Evolutionary conservation across 164 flowering plant species (phyloP).

Genomic region (Kalanchoe fedtschenkoi): DNA sequence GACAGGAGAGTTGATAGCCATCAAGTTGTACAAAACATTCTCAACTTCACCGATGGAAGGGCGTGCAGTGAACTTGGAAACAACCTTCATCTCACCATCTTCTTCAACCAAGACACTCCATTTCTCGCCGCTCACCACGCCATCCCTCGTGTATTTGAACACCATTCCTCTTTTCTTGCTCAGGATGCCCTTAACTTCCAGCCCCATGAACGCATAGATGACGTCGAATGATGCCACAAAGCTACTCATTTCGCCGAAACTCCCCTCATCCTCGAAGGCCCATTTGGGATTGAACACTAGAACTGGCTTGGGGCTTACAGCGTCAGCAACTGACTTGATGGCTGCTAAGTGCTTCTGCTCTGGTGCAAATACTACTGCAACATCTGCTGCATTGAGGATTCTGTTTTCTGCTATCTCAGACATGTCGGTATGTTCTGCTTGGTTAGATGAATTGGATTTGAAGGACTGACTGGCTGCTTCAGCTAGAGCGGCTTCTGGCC

Average conservation of each 20-base stretch:
- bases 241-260: conserved; percentile 38
- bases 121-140: neutral
- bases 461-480: conserved; percentile 32
- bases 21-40: conserved; percentile 38
- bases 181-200: neutral
- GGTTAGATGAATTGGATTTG: conserved; percentile 14
- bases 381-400: conserved; percentile 40
- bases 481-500: conserved; percentile 36
- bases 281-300: conserved; percentile 73
- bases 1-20: conserved; percentile 77
- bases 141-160: neutral
- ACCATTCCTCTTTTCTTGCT: conserved; percentile 2
- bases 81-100: neutral
- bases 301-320: conserved; percentile 52
- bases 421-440: conserved; percentile 28
- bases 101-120: conserved; percentile 5
- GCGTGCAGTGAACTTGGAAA: neutral
- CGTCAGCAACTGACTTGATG: conserved; percentile 28
- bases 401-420: conserved; percentile 17
- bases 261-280: conserved; percentile 56
- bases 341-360: conserved; percentile 32
- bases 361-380: conserved; percentile 55
- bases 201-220: conserved; percentile 3
- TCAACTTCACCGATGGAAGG: conserved; percentile 1
- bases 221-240: conserved; percentile 66